Evolutionary conservation across 768 basidiomycete species (phyloP).

Genomic region (Podaxis rugospora): DNA sequence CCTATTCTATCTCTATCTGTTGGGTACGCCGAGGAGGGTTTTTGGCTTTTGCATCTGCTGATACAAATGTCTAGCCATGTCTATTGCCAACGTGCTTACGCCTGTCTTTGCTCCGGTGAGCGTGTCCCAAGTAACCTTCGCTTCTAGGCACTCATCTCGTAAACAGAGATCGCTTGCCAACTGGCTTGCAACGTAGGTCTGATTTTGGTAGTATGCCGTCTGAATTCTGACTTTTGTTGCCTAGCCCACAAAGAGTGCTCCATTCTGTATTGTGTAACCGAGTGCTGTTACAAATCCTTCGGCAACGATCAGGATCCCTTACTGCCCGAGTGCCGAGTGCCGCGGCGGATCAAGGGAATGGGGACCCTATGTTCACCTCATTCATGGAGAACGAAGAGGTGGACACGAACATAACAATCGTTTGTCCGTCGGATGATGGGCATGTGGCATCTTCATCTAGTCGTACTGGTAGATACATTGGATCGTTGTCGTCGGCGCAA

Average conservation of each 20-base stretch:
- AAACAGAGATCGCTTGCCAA: slow-evolving; percentile 30
- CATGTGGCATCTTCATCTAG: neutral
- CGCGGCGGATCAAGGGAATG: neutral
- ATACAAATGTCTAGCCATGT: slow-evolving; percentile 22
- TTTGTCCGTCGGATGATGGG: slow-evolving; percentile 11
- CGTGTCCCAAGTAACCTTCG: neutral
- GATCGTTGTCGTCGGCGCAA: neutral
- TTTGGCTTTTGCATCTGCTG: neutral
- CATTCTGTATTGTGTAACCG: slow-evolving; percentile 39
- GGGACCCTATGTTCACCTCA: slow-evolving; percentile 18
- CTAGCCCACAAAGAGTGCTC: slow-evolving; percentile 38
- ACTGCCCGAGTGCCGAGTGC: slow-evolving; percentile 14
- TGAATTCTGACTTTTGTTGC: neutral
- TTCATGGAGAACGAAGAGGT: slow-evolving; percentile 17
- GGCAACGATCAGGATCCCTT: slow-evolving; percentile 21
- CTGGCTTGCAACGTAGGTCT: slow-evolving; percentile 38
- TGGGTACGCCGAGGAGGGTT: slow-evolving; percentile 22
- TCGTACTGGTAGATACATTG: neutral
- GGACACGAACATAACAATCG: slow-evolving; percentile 18
- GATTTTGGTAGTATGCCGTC: neutral
- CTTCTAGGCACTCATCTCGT: neutral
- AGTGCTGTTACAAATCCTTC: slow-evolving; percentile 35
- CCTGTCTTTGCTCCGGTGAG: slow-evolving; percentile 33
- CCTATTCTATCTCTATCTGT: slow-evolving; percentile 35
- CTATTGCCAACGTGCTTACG: slow-evolving; percentile 35